A percentile compares a stretch with the other conserved stretches of the same genome.
Evolutionary conservation across 2,329 filamentous ascomycete species (phyloP).

Genomic region (Aspergillus luchuensis): DNA sequence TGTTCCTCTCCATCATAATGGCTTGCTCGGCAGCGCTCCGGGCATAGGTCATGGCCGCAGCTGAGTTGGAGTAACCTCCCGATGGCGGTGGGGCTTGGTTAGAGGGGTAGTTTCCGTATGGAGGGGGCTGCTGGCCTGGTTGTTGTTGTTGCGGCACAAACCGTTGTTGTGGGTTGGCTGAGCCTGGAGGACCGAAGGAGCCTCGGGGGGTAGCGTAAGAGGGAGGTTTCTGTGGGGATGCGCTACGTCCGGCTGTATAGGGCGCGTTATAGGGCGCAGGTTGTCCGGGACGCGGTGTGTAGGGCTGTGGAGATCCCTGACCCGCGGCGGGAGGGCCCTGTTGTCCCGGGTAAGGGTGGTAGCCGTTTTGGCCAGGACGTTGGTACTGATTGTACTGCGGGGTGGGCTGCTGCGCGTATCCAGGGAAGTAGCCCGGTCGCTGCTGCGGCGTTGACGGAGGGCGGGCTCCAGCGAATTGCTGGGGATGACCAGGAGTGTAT

Average conservation of each 20-base stretch:
- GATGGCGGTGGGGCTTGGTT: conserved; percentile 35
- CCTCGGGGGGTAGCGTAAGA: conserved; percentile 37
- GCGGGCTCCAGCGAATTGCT: conserved; percentile 33
- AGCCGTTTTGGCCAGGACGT: conserved; percentile 42
- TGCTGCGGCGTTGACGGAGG: conserved; percentile 40
- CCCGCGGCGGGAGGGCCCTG: conserved; percentile 31
- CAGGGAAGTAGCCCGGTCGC: conserved; percentile 39
- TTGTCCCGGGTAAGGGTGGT: conserved; percentile 33
- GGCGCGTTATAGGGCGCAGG: conserved; percentile 33
- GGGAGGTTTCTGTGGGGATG: conserved; percentile 38
- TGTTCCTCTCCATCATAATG: conserved; percentile 41
- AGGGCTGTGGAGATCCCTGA: conserved; percentile 39
- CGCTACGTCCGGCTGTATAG: conserved; percentile 29
- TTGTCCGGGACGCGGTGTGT: conserved; percentile 39
- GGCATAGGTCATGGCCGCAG: conserved; percentile 39
- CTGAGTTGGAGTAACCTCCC: conserved; percentile 36
- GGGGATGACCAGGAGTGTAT: conserved; percentile 36
- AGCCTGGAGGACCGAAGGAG: conserved; percentile 37
- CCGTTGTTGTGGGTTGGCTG: conserved; percentile 34
- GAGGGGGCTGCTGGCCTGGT: conserved; percentile 26
- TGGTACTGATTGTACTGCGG: conserved; percentile 43
- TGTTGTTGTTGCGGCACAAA: conserved; percentile 33
- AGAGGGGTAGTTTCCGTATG: conserved; percentile 32
- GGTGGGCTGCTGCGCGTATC: conserved; percentile 37
- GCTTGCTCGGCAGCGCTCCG: conserved; percentile 46